Evolutionary conservation across 305 asterid genomes (phyloP).

Genomic region (Salvia sclarea): DNA sequence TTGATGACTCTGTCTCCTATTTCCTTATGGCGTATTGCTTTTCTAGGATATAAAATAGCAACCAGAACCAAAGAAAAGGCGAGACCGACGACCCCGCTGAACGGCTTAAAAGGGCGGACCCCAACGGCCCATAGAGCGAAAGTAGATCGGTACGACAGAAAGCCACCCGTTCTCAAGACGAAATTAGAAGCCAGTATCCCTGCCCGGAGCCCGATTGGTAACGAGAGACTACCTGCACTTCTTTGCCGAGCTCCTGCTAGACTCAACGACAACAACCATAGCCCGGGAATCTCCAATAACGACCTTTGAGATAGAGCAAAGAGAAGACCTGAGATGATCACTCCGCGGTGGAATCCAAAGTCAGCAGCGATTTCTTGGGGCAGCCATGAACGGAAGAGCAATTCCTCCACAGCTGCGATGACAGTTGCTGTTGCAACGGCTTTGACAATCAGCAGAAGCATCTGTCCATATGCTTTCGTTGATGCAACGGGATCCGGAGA

Average conservation of each 20-base stretch:
- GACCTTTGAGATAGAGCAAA: slow-evolving; percentile 89
- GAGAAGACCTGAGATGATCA: slow-evolving; percentile 71
- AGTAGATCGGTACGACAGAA: slow-evolving; percentile 51
- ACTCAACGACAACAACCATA: slow-evolving; percentile 77
- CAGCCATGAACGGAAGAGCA: slow-evolving; percentile 91
- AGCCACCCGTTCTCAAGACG: slow-evolving; percentile 61
- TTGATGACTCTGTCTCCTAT: slow-evolving; percentile 42
- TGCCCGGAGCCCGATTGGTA: slow-evolving; percentile 82
- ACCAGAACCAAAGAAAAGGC: slow-evolving; percentile 57
- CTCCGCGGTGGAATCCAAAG: slow-evolving; percentile 73
- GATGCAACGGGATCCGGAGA: slow-evolving; percentile 50
- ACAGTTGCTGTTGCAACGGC: slow-evolving; percentile 69
- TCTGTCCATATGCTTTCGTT: slow-evolving; percentile 53
- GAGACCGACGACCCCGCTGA: slow-evolving; percentile 79
- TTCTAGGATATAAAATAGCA: slow-evolving; percentile 57
- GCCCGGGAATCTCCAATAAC: slow-evolving; percentile 76
- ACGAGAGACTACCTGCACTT: slow-evolving; percentile 73
- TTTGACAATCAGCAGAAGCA: slow-evolving; percentile 50
- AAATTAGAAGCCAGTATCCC: slow-evolving; percentile 72
- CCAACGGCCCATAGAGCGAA: slow-evolving; percentile 70
- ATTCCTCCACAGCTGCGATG: slow-evolving; percentile 78
- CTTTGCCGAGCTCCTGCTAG: slow-evolving; percentile 80
- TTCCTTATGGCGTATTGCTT: slow-evolving; percentile 33
- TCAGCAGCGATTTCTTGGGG: slow-evolving; percentile 89
- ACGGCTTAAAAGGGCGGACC: slow-evolving; percentile 72